Evolutionary conservation across 768 basidiomycete genomes (phyloP).

Genomic region (Naganishia friedmannii): DNA sequence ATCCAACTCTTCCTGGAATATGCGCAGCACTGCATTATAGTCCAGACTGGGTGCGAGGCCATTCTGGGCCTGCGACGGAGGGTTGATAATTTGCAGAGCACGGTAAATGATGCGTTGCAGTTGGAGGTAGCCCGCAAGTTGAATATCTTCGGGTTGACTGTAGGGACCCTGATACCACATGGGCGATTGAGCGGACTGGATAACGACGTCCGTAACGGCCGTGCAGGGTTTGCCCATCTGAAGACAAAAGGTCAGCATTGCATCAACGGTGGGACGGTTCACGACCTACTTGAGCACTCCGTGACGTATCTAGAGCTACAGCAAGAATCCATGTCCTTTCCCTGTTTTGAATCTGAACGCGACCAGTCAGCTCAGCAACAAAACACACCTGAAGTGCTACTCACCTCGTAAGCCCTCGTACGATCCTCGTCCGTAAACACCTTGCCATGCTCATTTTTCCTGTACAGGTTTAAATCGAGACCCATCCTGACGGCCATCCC

Average conservation of each 20-base stretch:
- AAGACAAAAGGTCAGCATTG: neutral
- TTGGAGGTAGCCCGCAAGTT: conserved; percentile 76
- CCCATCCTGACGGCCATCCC: conserved; percentile 93
- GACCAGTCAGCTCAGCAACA: conserved; percentile 37
- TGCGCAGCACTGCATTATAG: conserved; percentile 54
- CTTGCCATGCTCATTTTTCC: conserved; percentile 67
- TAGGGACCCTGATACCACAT: conserved; percentile 67
- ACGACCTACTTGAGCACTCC: conserved; percentile 67
- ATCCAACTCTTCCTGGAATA: conserved; percentile 30
- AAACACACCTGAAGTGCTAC: neutral
- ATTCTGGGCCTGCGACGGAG: conserved; percentile 67
- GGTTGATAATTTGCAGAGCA: conserved; percentile 85
- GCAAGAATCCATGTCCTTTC: conserved; percentile 92
- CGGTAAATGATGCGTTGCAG: conserved; percentile 84
- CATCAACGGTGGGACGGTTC: conserved; percentile 49
- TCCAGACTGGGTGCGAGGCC: conserved; percentile 81
- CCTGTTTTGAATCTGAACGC: conserved; percentile 77
- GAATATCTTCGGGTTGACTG: conserved; percentile 30
- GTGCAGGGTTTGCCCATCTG: conserved; percentile 92
- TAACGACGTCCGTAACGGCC: conserved; percentile 88
- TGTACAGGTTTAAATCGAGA: conserved; percentile 90
- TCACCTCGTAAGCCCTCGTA: conserved; percentile 60
- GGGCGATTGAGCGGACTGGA: conserved; percentile 65
- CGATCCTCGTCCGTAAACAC: conserved; percentile 76
- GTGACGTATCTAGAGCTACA: conserved; percentile 84